Conservation (phyloP, 768 basidiomycete species). For the Nevesoporus exiguus region DNA sequence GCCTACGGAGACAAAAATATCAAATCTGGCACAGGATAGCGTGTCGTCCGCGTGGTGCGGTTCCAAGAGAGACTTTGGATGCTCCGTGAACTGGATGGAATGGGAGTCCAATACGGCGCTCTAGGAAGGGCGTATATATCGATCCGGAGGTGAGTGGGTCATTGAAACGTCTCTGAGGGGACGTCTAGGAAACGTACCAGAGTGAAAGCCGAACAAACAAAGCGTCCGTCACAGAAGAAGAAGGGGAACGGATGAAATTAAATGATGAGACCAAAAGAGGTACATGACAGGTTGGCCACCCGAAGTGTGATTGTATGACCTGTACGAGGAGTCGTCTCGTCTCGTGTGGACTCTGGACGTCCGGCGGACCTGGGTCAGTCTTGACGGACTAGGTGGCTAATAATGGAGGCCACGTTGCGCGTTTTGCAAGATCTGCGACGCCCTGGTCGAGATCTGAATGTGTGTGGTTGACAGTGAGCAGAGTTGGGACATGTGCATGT, state of each 20-base stretch:
- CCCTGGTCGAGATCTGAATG: conserved; percentile 9
- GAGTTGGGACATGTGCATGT: conserved; percentile 16
- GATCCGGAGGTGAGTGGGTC: conserved; percentile 31
- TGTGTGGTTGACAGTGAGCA: conserved; percentile 18
- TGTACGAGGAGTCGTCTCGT: conserved; percentile 19
- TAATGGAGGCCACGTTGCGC: conserved; percentile 20
- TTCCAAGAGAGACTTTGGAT: conserved; percentile 10
- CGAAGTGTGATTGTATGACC: conserved; percentile 26
- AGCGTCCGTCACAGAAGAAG: conserved; percentile 30
- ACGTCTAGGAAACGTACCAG: conserved; percentile 27
- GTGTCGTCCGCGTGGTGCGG: conserved; percentile 30
- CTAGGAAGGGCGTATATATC: conserved; percentile 26
- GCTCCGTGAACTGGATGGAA: conserved; percentile 19
- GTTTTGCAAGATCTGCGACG: conserved; percentile 25
- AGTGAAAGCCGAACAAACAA: conserved; percentile 27
- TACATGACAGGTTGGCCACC: conserved; percentile 22
- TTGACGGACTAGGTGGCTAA: conserved; percentile 19
- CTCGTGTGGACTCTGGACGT: conserved; percentile 8
- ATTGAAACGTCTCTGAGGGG: conserved; percentile 22
- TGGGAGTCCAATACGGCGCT: conserved; percentile 16
- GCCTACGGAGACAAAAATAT: conserved; percentile 22
- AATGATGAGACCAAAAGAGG: conserved; percentile 30
- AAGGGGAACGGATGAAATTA: conserved; percentile 27
- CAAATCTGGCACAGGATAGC: conserved; percentile 33
- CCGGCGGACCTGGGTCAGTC: conserved; percentile 19